These are phyloP conservation scores for Polyporus arcularius DNA, from an alignment of 768 basidiomycete genomes.

Conservation along the genomic window DNA sequence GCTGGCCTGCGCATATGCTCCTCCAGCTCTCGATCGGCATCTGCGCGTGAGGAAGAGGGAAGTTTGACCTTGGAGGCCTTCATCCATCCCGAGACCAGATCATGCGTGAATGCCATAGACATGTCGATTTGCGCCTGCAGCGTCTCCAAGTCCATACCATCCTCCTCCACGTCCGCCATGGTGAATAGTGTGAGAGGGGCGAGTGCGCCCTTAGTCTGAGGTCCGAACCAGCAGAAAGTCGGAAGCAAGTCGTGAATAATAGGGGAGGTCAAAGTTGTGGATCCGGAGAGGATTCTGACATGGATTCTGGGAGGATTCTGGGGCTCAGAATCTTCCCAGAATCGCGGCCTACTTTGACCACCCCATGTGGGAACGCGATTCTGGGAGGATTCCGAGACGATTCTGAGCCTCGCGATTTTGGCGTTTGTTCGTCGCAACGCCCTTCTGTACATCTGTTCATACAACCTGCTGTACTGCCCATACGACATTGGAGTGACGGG, in stretches of 20 bases:
- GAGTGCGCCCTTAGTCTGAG: not conserved
- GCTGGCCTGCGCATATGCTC: constrained; percentile 70
- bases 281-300: too few species aligned
- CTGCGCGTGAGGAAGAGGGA: constrained; percentile 21
- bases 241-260: not conserved
- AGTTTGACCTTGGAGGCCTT: constrained; percentile 43
- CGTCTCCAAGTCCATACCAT: constrained; percentile 63
- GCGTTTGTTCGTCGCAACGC: too few species aligned
- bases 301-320: too few species aligned
- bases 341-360: too few species aligned
- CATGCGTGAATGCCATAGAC: constrained; percentile 74
- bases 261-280: too few species aligned
- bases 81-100: constrained; percentile 78
- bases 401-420: too few species aligned
- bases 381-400: too few species aligned
- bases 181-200: not conserved
- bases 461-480: too few species aligned
- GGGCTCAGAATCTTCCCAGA: too few species aligned
- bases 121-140: constrained; percentile 84
- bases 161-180: constrained; percentile 44
- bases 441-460: too few species aligned
- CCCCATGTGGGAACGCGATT: too few species aligned
- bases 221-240: not conserved
- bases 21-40: constrained; percentile 52
- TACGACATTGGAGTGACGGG: too few species aligned